phyloP scores from a whole-genome alignment of 2,329 filamentous ascomycete species.

The Penicillium sp. region DNA sequence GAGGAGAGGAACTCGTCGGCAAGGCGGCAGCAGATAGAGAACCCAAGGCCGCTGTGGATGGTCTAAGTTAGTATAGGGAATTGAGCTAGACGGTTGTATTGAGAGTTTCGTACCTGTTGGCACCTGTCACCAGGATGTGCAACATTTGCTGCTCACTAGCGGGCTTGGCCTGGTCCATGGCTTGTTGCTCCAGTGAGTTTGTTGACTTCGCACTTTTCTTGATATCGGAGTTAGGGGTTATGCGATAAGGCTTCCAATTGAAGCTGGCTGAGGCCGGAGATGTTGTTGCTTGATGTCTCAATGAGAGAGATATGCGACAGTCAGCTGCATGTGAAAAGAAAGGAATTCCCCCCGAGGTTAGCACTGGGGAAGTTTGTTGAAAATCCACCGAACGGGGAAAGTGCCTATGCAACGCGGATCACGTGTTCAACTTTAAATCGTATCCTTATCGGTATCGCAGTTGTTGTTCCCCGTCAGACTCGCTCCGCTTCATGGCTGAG shows the following conservation, averaged over 20 bases:
- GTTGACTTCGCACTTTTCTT: constrained; percentile 6
- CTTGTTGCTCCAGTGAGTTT: constrained; percentile 6
- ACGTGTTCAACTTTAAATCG: constrained; percentile 2
- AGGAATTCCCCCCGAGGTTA: not conserved
- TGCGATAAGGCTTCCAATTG: constrained; percentile 8
- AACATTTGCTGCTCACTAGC: constrained; percentile 18
- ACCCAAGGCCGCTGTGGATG: constrained; percentile 71
- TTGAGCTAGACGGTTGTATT: not conserved
- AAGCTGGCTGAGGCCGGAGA: not conserved
- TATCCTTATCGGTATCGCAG: constrained; percentile 5
- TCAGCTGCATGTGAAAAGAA: not conserved
- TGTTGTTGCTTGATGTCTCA: not conserved
- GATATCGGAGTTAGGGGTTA: constrained; percentile 11
- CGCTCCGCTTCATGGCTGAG: not conserved
- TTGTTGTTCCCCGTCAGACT: not conserved
- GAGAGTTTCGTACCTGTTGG: constrained; percentile 66
- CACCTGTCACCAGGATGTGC: constrained; percentile 72
- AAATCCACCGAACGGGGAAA: not conserved
- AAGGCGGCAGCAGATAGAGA: constrained; percentile 76
- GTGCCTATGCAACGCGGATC: not conserved
- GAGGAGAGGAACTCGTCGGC: constrained; percentile 84
- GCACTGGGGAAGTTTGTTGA: not conserved
- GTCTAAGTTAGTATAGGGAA: constrained; percentile 8
- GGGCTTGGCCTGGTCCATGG: constrained; percentile 14
- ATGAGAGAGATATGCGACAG: not conserved